Base-by-base conservation (phyloP, 176 grass and related monocot genomes). In the Oryza australiensis region DNA sequence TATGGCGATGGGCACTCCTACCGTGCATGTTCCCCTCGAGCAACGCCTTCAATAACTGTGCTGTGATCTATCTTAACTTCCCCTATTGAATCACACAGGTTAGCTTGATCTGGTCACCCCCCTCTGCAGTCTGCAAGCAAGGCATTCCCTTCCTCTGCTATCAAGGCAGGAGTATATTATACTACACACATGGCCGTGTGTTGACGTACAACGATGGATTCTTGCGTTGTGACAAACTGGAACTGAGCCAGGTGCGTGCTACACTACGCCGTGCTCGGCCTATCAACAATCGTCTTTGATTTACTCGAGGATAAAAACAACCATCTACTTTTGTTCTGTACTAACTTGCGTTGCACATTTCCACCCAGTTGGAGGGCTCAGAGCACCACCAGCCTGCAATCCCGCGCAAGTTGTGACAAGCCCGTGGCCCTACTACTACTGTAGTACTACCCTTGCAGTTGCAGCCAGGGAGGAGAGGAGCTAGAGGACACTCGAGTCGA, bases 1-100 rank as follows among this genome's bases (percentile, higher is more conserved):
- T 23, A 34, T 32, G 32, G 26, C 26, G 60, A 59, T 80, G 68
- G 35, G 15, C 37, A 13, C 49, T 68, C 26, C 48, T 69, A 74
- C 48, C 35, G 8, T 48, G 34, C 85, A 87, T 87, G 78, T 87
- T 87, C 78, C 75, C 85, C 49, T 46, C 40, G 9, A 45, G 37
- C 38, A 14, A 78, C 12, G 23, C 75, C 73, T 78, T 49, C 7
- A 22, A 5, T 49, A 76, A 41, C 20, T 70, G 41, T 20, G 35
- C 29, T 40, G n/a, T 46, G 33, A 75, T 62, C 60, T 41, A 62
- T 74, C 63, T 53, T 32, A 32, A 14, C 33, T 23, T 53, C n/a
- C 40, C 62, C 68, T 66, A n/a, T 53, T 73, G 66, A 67, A 60
- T 12, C 32, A 40, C 32, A 40, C 57, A 72, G 40, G 53, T 34